Evolutionary conservation across 2,329 filamentous ascomycete genomes (phyloP).

Genomic region (Mollisiaceae sp.): DNA sequence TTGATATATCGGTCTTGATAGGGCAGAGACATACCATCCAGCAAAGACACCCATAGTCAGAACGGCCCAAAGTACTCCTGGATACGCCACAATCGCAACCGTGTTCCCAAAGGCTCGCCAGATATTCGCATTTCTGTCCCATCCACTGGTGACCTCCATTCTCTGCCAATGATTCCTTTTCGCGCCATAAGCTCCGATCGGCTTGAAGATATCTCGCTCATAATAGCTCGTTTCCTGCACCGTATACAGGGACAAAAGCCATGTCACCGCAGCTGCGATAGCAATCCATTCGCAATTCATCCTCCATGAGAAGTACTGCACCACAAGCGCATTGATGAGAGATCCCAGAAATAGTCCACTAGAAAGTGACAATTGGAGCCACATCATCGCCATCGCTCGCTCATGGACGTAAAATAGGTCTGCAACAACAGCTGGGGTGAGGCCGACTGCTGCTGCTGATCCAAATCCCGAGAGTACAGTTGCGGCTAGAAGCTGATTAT

Average conservation of each 20-base stretch:
- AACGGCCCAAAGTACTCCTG: slow-evolving; percentile 16
- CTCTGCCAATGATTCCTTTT: slow-evolving; percentile 19
- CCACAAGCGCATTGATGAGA: slow-evolving; percentile 42
- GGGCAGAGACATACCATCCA: slow-evolving; percentile 15
- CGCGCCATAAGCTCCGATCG: slow-evolving; percentile 4
- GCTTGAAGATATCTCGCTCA: slow-evolving; percentile 18
- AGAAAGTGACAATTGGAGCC: slow-evolving; percentile 45
- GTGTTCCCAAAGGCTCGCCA: slow-evolving; percentile 8
- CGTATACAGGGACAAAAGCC: slow-evolving; percentile 35
- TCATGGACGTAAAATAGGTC: slow-evolving; percentile 45
- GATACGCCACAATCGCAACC: slow-evolving; percentile 14
- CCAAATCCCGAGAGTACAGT: slow-evolving; percentile 40
- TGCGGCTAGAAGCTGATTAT: slow-evolving; percentile 38
- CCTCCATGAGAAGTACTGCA: slow-evolving; percentile 38
- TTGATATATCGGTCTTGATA: background rate
- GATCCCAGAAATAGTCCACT: slow-evolving; percentile 46
- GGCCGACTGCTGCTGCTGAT: slow-evolving; percentile 44
- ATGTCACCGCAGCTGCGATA: slow-evolving; percentile 35
- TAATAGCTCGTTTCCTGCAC: slow-evolving; percentile 37
- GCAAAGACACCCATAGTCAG: slow-evolving; percentile 12
- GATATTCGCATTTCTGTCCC: slow-evolving; percentile 16
- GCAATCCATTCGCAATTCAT: slow-evolving; percentile 39
- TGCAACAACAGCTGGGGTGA: slow-evolving; percentile 44
- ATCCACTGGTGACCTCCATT: slow-evolving; percentile 21
- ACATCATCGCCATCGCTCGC: slow-evolving; percentile 46